A percentile compares a stretch with the other conserved stretches of the same genome.
These are phyloP conservation scores for Rhizopogon vulgaris DNA, from an alignment of 768 basidiomycete genomes.

Conservation along the genomic window DNA sequence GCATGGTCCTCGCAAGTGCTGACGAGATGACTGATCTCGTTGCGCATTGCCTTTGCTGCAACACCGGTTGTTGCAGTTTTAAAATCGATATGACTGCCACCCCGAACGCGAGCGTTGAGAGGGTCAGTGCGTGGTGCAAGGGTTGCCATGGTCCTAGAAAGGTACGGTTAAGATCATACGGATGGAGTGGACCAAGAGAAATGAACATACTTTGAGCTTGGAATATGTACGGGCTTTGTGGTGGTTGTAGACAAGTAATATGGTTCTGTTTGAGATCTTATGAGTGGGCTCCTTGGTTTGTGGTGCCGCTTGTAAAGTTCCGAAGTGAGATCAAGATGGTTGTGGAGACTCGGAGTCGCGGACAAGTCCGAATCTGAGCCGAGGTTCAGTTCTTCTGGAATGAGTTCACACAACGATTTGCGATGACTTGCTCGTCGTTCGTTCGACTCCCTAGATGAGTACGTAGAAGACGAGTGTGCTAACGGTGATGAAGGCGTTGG, in stretches of 20 bases:
- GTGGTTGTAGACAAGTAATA: conserved; percentile 59
- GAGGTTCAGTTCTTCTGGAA: conserved; percentile 22
- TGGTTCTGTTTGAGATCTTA: conserved; percentile 44
- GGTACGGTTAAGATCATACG: conserved; percentile 5
- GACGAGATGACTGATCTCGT: conserved; percentile 94
- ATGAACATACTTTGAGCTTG: conserved; percentile 35
- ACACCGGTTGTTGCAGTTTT: conserved; percentile 96
- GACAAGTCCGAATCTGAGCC: conserved; percentile 31
- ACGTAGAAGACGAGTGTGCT: conserved; percentile 8
- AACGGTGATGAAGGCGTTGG: conserved; percentile 17
- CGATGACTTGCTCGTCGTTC: conserved; percentile 6
- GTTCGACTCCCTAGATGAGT: conserved; percentile 4
- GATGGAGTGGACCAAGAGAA: not conserved
- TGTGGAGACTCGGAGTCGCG: conserved; percentile 23
- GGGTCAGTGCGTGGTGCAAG: conserved; percentile 60
- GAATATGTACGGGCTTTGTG: conserved; percentile 52
- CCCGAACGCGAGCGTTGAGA: conserved; percentile 66
- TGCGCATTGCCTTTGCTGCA: conserved; percentile 94
- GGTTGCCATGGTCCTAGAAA: conserved; percentile 44
- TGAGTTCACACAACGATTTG: conserved; percentile 25
- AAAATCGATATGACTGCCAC: conserved; percentile 86
- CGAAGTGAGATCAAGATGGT: conserved; percentile 27
- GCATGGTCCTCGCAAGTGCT: conserved; percentile 76
- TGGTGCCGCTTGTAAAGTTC: conserved; percentile 60
- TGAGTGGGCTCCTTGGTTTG: conserved; percentile 39